Percentiles rank a stretch among this genome's conserved stretches.
Conservation (phyloP, 2,329 filamentous ascomycete genomes). For the Sporothrix inflata region DNA sequence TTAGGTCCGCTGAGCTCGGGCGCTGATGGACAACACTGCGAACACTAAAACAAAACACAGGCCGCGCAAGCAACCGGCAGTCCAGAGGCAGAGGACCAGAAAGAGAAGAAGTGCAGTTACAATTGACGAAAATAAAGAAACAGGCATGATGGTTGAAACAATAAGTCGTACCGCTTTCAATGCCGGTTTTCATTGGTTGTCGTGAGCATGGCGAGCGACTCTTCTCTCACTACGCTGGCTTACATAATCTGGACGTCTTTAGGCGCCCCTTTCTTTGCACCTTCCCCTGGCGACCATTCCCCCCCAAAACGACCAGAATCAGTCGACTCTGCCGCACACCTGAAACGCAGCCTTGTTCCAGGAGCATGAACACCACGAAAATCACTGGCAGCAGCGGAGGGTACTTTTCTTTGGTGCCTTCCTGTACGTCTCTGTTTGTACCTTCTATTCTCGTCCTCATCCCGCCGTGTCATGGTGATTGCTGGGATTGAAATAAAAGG, state of each 20-base stretch:
- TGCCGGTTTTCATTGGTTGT: not conserved
- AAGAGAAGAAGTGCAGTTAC: no score
- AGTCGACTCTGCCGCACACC: conserved; percentile 49
- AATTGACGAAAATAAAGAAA: not conserved
- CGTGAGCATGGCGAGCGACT: no score
- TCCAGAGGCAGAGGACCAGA: no score
- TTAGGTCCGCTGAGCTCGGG: not conserved
- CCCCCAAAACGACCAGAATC: conserved; percentile 34
- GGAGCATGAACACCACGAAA: conserved; percentile 14
- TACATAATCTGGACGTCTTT: not conserved
- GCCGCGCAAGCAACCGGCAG: not conserved
- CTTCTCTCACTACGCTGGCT: not conserved
- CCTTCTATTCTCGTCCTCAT: not conserved
- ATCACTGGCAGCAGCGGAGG: conserved; percentile 8
- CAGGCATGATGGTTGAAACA: not conserved
- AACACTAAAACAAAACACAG: conserved; percentile 6
- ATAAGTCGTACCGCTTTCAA: not conserved
- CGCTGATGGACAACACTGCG: not conserved
- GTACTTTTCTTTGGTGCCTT: not conserved
- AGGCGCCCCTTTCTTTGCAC: not conserved
- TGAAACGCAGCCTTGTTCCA: conserved; percentile 48
- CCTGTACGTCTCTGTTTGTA: not conserved
- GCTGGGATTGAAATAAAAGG: not conserved
- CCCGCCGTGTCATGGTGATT: not conserved
- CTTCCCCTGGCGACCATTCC: not conserved